Conservation (phyloP, 192 early-diverging fungal genomes). For the Coemansia sp. region DNA sequence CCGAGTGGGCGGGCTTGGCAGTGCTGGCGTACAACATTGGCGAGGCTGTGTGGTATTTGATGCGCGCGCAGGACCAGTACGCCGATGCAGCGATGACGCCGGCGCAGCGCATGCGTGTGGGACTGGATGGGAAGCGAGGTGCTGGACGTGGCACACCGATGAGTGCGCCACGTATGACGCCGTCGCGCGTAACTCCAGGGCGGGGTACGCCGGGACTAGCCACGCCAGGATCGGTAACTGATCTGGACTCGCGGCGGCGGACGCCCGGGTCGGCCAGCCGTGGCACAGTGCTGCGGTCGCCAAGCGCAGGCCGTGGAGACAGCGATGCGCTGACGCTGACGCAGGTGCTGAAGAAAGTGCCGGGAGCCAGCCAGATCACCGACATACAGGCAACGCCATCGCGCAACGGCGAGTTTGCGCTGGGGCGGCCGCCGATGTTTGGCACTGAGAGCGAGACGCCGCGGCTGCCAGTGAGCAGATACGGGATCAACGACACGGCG, state of each 20-base stretch:
- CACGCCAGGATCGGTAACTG: conserved; percentile 18
- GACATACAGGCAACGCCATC: conserved; percentile 26
- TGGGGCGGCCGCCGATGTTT: conserved; percentile 3
- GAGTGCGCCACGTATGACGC: conserved; percentile 38
- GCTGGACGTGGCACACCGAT: conserved; percentile 18
- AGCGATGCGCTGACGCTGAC: conserved; percentile 29
- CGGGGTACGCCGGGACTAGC: background rate
- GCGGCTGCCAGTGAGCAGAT: conserved; percentile 27
- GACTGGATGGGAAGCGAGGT: conserved; percentile 22
- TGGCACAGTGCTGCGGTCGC: conserved; percentile 31
- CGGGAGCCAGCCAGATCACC: conserved; percentile 21
- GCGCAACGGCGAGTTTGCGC: conserved; percentile 9
- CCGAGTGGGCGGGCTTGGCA: conserved; percentile 29
- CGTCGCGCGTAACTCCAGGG: conserved; percentile 9
- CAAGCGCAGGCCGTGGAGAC: conserved; percentile 9
- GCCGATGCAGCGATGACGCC: conserved; percentile 34
- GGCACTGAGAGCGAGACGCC: conserved; percentile 18
- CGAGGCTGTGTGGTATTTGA: conserved; percentile 45
- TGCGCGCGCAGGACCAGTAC: conserved; percentile 42
- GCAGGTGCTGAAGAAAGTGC: conserved; percentile 33
- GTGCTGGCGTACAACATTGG: conserved; percentile 43
- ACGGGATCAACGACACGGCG: conserved; percentile 22
- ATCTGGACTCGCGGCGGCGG: conserved; percentile 30
- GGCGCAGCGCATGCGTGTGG: conserved; percentile 38
- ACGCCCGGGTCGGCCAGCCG: conserved; percentile 14